phyloP scores from a whole-genome alignment of 2,329 filamentous ascomycete species.

The Bipolaris bicolor region DNA sequence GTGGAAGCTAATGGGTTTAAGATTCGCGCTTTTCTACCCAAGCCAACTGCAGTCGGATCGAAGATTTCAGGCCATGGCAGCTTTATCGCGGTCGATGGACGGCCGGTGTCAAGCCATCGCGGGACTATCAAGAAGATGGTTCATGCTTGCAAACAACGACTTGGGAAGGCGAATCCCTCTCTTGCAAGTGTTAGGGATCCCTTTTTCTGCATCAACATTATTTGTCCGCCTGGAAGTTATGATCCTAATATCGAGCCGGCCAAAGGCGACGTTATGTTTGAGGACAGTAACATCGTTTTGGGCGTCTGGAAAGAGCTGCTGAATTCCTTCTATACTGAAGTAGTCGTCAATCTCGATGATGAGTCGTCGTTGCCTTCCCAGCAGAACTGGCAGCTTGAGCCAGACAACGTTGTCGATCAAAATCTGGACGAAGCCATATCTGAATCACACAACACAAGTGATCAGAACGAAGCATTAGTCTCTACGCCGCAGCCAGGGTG shows the following conservation, averaged over 20 bases:
- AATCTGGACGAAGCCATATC: background rate
- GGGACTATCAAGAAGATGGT: constrained; percentile 67
- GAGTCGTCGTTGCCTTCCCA: constrained; percentile 9
- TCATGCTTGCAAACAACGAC: constrained; percentile 58
- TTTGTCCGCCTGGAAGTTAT: constrained; percentile 67
- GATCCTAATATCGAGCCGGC: constrained; percentile 74
- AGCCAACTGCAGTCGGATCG: constrained; percentile 50
- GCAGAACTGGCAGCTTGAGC: background rate
- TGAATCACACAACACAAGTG: background rate
- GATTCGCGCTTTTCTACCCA: constrained; percentile 66
- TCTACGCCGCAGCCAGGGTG: constrained; percentile 24
- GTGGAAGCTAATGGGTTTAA: constrained; percentile 51
- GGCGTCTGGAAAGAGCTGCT: constrained; percentile 55
- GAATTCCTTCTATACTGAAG: constrained; percentile 42
- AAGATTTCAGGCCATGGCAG: constrained; percentile 53
- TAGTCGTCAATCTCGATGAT: constrained; percentile 9
- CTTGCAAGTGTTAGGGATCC: constrained; percentile 54
- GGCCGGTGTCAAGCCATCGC: constrained; percentile 64
- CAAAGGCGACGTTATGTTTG: constrained; percentile 75
- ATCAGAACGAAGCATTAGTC: background rate
- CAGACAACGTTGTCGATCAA: background rate
- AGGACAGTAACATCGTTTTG: constrained; percentile 59
- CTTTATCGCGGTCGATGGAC: constrained; percentile 72
- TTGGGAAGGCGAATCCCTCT: constrained; percentile 45
- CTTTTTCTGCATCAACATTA: constrained; percentile 69